phyloP scores from a whole-genome alignment of 768 basidiomycete genomes.

The Baorangia bicolor region DNA sequence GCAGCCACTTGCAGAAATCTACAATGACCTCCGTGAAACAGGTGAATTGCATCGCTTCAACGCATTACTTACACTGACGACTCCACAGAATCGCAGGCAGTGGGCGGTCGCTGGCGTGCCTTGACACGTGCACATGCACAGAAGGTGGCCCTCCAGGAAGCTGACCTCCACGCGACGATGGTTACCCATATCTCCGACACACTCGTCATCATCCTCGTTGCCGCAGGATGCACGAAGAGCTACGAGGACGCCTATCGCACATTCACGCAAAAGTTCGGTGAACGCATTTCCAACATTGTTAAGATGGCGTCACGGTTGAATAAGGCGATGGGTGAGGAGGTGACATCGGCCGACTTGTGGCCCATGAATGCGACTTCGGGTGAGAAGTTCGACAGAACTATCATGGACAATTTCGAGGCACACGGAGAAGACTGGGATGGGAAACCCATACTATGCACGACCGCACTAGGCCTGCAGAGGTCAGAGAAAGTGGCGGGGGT shows the following conservation, averaged over 20 bases:
- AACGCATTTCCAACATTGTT: slow-evolving; percentile 35
- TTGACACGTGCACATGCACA: slow-evolving; percentile 49
- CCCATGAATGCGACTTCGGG: slow-evolving; percentile 45
- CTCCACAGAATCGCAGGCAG: slow-evolving; percentile 45
- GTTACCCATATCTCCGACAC: slow-evolving; percentile 46
- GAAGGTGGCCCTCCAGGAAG: slow-evolving; percentile 30
- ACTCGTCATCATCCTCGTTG: slow-evolving; percentile 42
- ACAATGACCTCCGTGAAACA: slow-evolving; percentile 41
- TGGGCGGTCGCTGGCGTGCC: slow-evolving; percentile 57
- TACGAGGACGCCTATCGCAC: slow-evolving; percentile 32
- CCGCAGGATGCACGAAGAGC: slow-evolving; percentile 38
- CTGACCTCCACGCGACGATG: slow-evolving; percentile 34
- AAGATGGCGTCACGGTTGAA: slow-evolving; percentile 32
- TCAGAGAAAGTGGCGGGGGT: slow-evolving; percentile 38
- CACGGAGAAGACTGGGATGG: slow-evolving; percentile 8
- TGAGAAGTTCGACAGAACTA: slow-evolving; percentile 36
- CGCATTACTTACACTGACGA: not conserved
- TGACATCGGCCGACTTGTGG: slow-evolving; percentile 58
- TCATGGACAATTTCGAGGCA: slow-evolving; percentile 49
- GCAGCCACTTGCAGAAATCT: slow-evolving; percentile 32
- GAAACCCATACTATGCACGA: slow-evolving; percentile 50
- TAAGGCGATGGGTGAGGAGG: slow-evolving; percentile 56
- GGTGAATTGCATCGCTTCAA: slow-evolving; percentile 30
- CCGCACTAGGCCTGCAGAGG: slow-evolving; percentile 50
- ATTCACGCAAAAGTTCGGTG: slow-evolving; percentile 36